A percentile compares a stretch with the other conserved stretches of the same genome.
Conservation (phyloP, 441 rosid genomes). For the Adansonia rubrostipa region DNA sequence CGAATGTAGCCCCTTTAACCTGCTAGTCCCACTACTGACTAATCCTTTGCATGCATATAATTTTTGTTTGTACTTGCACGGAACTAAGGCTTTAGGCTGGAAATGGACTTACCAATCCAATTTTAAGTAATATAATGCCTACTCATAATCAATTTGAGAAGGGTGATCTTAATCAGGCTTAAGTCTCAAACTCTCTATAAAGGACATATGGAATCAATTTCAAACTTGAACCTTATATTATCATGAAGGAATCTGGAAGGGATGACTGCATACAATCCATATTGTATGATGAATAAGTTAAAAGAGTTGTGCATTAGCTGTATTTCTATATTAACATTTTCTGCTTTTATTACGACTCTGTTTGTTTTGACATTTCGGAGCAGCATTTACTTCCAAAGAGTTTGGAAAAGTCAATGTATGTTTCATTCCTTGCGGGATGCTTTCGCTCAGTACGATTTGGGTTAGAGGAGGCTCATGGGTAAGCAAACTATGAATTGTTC, state of each 20-base stretch:
- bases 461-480: conserved; percentile 97
- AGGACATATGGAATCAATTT: background rate
- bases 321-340: background rate
- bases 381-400: conserved; percentile 77
- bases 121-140: conserved; percentile 2
- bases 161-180: background rate
- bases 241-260: conserved; percentile 2
- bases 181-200: background rate
- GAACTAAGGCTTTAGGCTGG: background rate
- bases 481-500: conserved; percentile 32
- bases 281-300: background rate
- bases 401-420: conserved; percentile 79
- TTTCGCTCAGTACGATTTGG: conserved; percentile 95
- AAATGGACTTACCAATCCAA: background rate
- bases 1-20: background rate
- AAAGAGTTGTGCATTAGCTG: background rate
- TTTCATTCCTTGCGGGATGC: conserved; percentile 91
- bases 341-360: background rate
- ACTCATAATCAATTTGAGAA: background rate
- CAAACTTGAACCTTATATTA: conserved; percentile 2
- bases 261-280: background rate
- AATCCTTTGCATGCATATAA: background rate
- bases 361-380: conserved; percentile 1
- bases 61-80: background rate
- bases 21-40: background rate